phyloP scores from a whole-genome alignment of 495 filamentous ascomycete species.

The Annulohypoxylon bovei region DNA sequence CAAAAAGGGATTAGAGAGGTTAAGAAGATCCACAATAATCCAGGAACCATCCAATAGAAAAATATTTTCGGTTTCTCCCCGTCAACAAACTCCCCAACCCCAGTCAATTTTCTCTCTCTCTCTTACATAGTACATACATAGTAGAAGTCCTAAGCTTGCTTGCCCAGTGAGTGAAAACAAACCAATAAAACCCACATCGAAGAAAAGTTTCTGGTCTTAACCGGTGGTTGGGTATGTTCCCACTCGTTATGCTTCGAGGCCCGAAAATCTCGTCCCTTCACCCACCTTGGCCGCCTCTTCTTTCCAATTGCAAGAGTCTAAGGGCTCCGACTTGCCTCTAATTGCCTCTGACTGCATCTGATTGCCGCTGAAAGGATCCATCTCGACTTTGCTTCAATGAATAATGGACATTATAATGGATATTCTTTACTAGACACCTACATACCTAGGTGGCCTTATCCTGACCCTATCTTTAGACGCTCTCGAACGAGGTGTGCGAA shows the following conservation, averaged over 20 bases:
- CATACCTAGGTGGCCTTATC: not conserved
- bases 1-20: conserved; percentile 25
- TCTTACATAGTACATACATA: no score
- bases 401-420: conserved; percentile 4
- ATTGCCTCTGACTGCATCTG: no score
- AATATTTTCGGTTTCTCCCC: conserved; percentile 41
- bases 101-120: conserved; percentile 1
- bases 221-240: conserved; percentile 25
- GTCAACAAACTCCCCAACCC: conserved; percentile 27
- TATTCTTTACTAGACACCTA: conserved; percentile 15
- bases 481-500: conserved; percentile 8
- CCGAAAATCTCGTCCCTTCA: conserved; percentile 20
- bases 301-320: conserved; percentile 21
- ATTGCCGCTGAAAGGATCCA: conserved; percentile 17
- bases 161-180: conserved; percentile 7
- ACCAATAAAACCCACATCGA: conserved; percentile 25
- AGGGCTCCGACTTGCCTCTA: conserved; percentile 20
- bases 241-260: conserved; percentile 24
- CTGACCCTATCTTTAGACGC: conserved; percentile 17
- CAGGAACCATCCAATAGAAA: conserved; percentile 39
- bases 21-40: conserved; percentile 18
- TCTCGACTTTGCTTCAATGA: conserved; percentile 9
- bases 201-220: not conserved
- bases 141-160: not conserved
- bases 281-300: conserved; percentile 21